Base-by-base conservation (phyloP, 2,329 filamentous ascomycete species). In the Sporothrix luriei region DNA sequence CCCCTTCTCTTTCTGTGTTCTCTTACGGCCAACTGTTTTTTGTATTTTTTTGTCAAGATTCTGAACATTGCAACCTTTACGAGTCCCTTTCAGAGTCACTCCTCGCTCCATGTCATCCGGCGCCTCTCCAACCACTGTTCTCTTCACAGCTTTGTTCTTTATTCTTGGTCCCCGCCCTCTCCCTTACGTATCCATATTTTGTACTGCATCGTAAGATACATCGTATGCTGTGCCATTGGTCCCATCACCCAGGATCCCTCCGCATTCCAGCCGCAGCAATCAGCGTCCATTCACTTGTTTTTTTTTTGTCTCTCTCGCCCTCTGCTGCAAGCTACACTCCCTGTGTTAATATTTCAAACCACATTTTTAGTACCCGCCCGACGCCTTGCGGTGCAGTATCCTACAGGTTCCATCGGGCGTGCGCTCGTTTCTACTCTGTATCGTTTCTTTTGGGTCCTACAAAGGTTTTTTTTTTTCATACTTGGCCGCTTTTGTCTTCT, bases 201-300 rank as follows among this genome's bases (percentile, higher is more conserved):
- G 43, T 29, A 16, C 13, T 33, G 16, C 29, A 14, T 24, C 9
- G 29, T 40, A 21, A 19, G 21, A 2, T 49, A 21, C 61, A 40
- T 51, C 14, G 26, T 49, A 51, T 16, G 14, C 14, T 9, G 40
- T 16, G 48, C 64, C 49, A 49, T 33, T 11, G 14, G 48, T 38
- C 40, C 51, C 40, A 33, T 64, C 16, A 14, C 13, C 46, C 26
- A 3, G 48, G 19, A 49, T 21, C 21, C 65, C 48, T 54, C 57
- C 48, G 57, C 57, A 69, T 69, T 69, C 67, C 57, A 64, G 54
- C 67, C 19, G 67, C n/a, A 48, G 52, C 67, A 11, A 54, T 46
- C 57, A 40, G n/a, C 6, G 33, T 10, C 48, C 33, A 38, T 21
- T 62, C 21, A 46, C 21, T 46, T n/a, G n/a, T n/a, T 24, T 49